Percentiles rank a stretch among this genome's conserved stretches.
Evolutionary conservation across 192 early-diverging fungal genomes (phyloP).

Genomic region (Coemansia javaensis): DNA sequence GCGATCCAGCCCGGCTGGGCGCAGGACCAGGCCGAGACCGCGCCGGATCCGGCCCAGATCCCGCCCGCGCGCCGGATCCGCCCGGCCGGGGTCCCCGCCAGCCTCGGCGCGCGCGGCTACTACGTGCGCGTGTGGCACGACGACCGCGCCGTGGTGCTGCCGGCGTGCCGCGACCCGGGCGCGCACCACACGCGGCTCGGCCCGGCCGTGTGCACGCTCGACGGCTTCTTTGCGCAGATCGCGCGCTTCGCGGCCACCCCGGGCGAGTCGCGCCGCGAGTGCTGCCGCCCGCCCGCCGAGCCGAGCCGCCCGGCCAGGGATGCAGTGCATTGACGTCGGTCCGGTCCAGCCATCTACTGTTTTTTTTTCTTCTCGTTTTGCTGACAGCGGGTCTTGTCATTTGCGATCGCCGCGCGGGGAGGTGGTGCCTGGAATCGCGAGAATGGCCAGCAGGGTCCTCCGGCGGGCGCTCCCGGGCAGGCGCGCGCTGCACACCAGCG

Average conservation of each 20-base stretch:
- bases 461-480: background rate
- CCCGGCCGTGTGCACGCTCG: slow-evolving; percentile 37
- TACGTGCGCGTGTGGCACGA: slow-evolving; percentile 51
- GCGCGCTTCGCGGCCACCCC: slow-evolving; percentile 32
- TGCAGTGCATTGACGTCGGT: too few species aligned
- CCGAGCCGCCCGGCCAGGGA: background rate
- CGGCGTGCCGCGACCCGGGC: slow-evolving; percentile 43
- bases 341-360: too few species aligned
- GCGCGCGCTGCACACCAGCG: slow-evolving; percentile 1
- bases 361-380: background rate
- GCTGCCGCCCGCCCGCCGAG: background rate
- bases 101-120: slow-evolving; percentile 34
- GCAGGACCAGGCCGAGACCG: slow-evolving; percentile 16
- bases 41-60: slow-evolving; percentile 13
- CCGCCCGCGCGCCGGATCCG: slow-evolving; percentile 25
- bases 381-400: too few species aligned
- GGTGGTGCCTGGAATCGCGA: too few species aligned
- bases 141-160: slow-evolving; percentile 33
- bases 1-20: slow-evolving; percentile 29
- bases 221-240: slow-evolving; percentile 48
- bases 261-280: slow-evolving; percentile 10
- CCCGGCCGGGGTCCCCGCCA: slow-evolving; percentile 26
- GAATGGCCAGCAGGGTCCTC: slow-evolving; percentile 4
- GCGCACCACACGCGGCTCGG: slow-evolving; percentile 40
- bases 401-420: too few species aligned